Percentiles rank a stretch among this genome's conserved stretches.
These are phyloP conservation scores for Malassezia caprae DNA, from an alignment of 1,284 basidiomycete species.

Conservation along the genomic window DNA sequence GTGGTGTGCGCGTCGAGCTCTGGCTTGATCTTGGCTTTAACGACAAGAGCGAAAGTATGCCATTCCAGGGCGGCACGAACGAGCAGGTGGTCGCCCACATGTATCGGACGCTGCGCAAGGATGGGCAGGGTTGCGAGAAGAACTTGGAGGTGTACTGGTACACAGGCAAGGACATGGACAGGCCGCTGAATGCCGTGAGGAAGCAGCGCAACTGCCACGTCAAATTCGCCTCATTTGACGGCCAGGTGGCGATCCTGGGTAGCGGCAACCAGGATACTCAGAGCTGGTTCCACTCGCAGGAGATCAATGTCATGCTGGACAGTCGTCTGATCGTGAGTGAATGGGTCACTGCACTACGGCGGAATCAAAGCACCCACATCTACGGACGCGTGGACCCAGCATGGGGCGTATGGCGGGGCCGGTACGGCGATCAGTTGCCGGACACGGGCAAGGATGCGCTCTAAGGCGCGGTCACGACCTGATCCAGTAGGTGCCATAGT, in stretches of 20 bases:
- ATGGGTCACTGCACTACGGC: conserved; percentile 58
- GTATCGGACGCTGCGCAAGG: conserved; percentile 50
- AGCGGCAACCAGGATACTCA: conserved; percentile 58
- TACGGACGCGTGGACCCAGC: conserved; percentile 57
- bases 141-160: conserved; percentile 60
- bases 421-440: conserved; percentile 38
- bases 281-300: conserved; percentile 68
- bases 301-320: conserved; percentile 68
- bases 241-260: conserved; percentile 61
- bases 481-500: conserved; percentile 56
- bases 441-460: conserved; percentile 26
- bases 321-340: conserved; percentile 56
- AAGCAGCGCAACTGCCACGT: conserved; percentile 64
- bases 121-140: conserved; percentile 49
- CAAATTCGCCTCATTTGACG: conserved; percentile 66
- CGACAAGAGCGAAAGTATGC: conserved; percentile 58
- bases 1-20: conserved; percentile 57
- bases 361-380: conserved; percentile 63
- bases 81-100: conserved; percentile 62
- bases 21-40: conserved; percentile 50
- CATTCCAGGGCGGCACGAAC: conserved; percentile 70
- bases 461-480: neutral
- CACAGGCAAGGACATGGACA: conserved; percentile 60
- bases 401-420: conserved; percentile 63
- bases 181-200: conserved; percentile 62